These are phyloP conservation scores for Stephania yunnanensis DNA, from an alignment of 164 flowering plant species.

Conservation along the genomic window DNA sequence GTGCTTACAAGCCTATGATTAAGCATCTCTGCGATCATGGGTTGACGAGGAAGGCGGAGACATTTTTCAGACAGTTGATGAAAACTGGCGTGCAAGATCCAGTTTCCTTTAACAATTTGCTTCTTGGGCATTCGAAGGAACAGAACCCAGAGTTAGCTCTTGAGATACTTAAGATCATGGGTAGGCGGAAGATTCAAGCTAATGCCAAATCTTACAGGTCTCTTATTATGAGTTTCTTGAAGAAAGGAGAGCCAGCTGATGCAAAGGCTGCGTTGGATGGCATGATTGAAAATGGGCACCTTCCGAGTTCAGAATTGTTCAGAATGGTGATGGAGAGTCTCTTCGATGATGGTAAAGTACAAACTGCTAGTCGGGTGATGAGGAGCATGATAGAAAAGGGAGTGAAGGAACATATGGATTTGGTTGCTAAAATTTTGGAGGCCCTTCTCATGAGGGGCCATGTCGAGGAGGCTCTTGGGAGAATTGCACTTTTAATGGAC, in stretches of 20 bases:
- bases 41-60: constrained; percentile 61
- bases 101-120: constrained; percentile 60
- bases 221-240: constrained; percentile 47
- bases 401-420: constrained; percentile 73
- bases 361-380: constrained; percentile 93
- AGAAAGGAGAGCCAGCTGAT: constrained; percentile 79
- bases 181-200: constrained; percentile 50
- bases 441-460: constrained; percentile 91
- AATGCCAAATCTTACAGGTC: constrained; percentile 32
- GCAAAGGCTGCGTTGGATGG: constrained; percentile 73
- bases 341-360: constrained; percentile 74
- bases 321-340: constrained; percentile 68
- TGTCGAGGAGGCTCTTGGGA: constrained; percentile 90
- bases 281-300: constrained; percentile 72
- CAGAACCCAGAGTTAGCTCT: constrained; percentile 61
- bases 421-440: constrained; percentile 80
- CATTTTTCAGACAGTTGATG: constrained; percentile 57
- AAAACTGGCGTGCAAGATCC: constrained; percentile 67
- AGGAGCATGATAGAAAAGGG: constrained; percentile 88
- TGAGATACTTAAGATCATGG: constrained; percentile 77
- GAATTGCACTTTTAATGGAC: constrained; percentile 59
- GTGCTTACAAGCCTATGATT: constrained; percentile 65
- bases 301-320: constrained; percentile 57
- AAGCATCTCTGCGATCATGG: constrained; percentile 67
- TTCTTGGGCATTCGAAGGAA: constrained; percentile 75